A percentile compares a stretch with the other conserved stretches of the same genome.
These are phyloP conservation scores for Leishmania amazonensis DNA, from an alignment of 208 protist species.

Conservation along the genomic window DNA sequence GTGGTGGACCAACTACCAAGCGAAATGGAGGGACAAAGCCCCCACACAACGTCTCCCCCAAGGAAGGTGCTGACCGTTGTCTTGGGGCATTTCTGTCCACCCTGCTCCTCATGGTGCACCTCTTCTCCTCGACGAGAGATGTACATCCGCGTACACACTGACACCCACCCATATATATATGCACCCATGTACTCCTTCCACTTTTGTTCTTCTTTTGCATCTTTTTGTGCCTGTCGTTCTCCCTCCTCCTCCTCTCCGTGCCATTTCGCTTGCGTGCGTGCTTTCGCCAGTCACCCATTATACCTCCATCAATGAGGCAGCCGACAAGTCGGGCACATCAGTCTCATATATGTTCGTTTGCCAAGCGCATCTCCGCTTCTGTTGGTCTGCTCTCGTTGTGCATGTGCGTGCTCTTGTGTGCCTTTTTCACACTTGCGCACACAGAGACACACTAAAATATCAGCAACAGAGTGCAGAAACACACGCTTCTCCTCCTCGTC, in stretches of 20 bases:
- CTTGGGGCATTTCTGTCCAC: background rate
- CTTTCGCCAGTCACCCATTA: background rate
- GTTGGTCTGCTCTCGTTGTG: background rate
- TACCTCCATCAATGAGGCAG: background rate
- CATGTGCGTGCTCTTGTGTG: background rate
- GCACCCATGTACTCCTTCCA: background rate
- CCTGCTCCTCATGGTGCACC: background rate
- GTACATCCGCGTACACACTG: background rate
- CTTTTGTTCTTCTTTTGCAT: background rate
- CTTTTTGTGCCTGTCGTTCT: background rate
- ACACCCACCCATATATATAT: background rate
- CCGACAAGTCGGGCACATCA: background rate
- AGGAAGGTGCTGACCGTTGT: background rate
- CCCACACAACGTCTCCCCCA: background rate
- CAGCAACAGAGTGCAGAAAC: background rate
- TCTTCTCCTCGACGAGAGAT: background rate
- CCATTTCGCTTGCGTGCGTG: background rate
- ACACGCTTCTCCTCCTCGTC: background rate
- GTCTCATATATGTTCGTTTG: conserved; percentile 1
- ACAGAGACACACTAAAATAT: background rate
- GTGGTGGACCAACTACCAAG: background rate
- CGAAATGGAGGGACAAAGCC: background rate
- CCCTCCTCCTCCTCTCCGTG: background rate
- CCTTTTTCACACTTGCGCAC: conserved; percentile 15
- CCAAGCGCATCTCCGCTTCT: background rate